These are phyloP conservation scores for Phanerochaete carnosa DNA, from an alignment of 768 basidiomycete species.

Conservation along the genomic window DNA sequence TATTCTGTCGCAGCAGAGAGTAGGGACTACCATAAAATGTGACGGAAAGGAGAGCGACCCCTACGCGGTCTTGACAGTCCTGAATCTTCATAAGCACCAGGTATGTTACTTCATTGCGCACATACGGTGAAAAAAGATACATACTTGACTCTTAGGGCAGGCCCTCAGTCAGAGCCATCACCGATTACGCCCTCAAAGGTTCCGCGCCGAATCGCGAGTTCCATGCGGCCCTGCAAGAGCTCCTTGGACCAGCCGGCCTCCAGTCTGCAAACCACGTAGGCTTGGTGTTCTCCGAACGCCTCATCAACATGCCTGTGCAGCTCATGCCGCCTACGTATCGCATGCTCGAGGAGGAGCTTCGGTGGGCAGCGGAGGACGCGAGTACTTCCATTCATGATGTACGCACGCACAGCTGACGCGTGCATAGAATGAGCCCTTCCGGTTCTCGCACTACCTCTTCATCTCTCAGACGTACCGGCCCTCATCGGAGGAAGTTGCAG, in stretches of 20 bases:
- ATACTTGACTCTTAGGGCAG: slow-evolving; percentile 49
- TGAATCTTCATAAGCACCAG: slow-evolving; percentile 72
- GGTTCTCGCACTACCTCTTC: slow-evolving; percentile 72
- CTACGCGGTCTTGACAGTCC: slow-evolving; percentile 79
- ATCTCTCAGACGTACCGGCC: slow-evolving; percentile 79
- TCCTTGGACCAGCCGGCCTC: slow-evolving; percentile 38
- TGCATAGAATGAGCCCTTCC: slow-evolving; percentile 54
- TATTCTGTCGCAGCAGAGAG: slow-evolving; percentile 65
- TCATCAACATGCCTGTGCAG: slow-evolving; percentile 96
- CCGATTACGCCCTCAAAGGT: slow-evolving; percentile 67
- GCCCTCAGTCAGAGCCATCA: slow-evolving; percentile 64
- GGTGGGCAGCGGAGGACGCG: slow-evolving; percentile 65
- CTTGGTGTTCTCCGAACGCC: slow-evolving; percentile 80
- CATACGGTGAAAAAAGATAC: not conserved
- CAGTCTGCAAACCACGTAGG: slow-evolving; percentile 59
- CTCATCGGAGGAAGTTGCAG: slow-evolving; percentile 65
- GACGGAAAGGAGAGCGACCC: slow-evolving; percentile 91
- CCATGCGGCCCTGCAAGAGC: slow-evolving; percentile 48
- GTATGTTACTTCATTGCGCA: slow-evolving; percentile 31
- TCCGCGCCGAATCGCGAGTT: slow-evolving; percentile 46
- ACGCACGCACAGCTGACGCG: not conserved
- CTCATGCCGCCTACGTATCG: slow-evolving; percentile 89
- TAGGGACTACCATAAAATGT: slow-evolving; percentile 91
- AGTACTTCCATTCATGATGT: slow-evolving; percentile 21
- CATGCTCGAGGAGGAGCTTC: slow-evolving; percentile 84